phyloP scores from a whole-genome alignment of 257 asterid species.

The Osmanthus fragrans region DNA sequence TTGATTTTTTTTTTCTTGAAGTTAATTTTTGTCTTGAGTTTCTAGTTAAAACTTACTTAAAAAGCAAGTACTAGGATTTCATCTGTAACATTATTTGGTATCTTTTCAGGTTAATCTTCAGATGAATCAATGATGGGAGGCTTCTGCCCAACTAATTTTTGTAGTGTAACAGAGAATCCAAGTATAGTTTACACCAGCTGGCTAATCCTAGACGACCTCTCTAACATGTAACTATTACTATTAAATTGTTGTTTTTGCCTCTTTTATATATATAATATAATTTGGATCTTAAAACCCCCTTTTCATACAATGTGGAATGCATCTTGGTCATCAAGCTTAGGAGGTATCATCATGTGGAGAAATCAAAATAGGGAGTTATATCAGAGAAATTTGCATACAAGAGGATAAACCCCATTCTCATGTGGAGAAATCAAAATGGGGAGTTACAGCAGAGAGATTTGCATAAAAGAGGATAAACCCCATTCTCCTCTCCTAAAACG shows the following conservation, averaged over 20 bases:
- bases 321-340: conserved; percentile 11
- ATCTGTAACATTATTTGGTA: not conserved
- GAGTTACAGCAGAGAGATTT: not conserved
- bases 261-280: not conserved
- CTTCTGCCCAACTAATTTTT: conserved; percentile 44
- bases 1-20: not conserved
- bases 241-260: not conserved
- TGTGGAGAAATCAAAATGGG: not conserved
- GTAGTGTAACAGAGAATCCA: conserved; percentile 31
- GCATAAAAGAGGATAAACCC: not conserved
- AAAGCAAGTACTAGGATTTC: not conserved
- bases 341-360: not conserved
- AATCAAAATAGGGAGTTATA: not conserved
- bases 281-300: not conserved
- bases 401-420: not conserved
- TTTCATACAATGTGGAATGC: conserved; percentile 6
- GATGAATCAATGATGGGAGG: conserved; percentile 19
- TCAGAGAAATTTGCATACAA: not conserved
- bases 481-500: not conserved
- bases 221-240: conserved; percentile 36
- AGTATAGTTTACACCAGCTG: conserved; percentile 22
- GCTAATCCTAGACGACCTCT: conserved; percentile 24
- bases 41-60: too few species aligned
- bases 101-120: conserved; percentile 44
- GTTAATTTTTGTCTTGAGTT: not conserved